Evolutionary conservation across 1,139 yeast species (phyloP).

Genomic region (Saccharomyces hybrid): DNA sequence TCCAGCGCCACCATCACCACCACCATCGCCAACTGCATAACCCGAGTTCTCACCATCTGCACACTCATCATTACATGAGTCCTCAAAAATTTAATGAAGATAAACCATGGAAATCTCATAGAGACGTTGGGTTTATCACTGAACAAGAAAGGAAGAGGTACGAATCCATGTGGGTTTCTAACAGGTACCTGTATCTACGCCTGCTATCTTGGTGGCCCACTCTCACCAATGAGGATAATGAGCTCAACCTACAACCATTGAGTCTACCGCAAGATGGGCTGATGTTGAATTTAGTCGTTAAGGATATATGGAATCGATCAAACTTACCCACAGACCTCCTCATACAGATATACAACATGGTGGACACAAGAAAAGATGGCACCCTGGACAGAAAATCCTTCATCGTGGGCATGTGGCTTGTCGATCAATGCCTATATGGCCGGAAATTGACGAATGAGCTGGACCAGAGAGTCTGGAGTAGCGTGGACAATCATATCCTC

Average conservation of each 20-base stretch:
- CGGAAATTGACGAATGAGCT: slow-evolving; percentile 70
- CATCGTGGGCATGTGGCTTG: slow-evolving; percentile 90
- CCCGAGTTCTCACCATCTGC: background rate
- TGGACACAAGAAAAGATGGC: slow-evolving; percentile 71
- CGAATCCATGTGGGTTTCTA: slow-evolving; percentile 90
- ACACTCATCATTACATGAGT: slow-evolving; percentile 3
- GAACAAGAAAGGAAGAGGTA: slow-evolving; percentile 77
- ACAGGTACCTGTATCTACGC: slow-evolving; percentile 57
- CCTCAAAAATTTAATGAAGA: slow-evolving; percentile 62
- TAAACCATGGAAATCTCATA: slow-evolving; percentile 92
- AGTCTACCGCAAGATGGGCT: slow-evolving; percentile 36
- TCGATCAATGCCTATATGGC: slow-evolving; percentile 92
- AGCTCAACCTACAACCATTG: slow-evolving; percentile 3
- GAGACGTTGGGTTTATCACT: slow-evolving; percentile 50
- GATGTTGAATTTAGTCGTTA: slow-evolving; percentile 48
- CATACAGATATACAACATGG: slow-evolving; percentile 67
- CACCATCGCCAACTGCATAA: slow-evolving; percentile 9
- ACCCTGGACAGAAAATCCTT: slow-evolving; percentile 74
- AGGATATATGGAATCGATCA: slow-evolving; percentile 74
- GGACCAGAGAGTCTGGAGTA: slow-evolving; percentile 55
- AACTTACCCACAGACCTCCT: slow-evolving; percentile 58
- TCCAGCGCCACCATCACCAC: slow-evolving; percentile 10
- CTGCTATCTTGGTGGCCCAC: slow-evolving; percentile 31
- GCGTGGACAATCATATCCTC: slow-evolving; percentile 41
- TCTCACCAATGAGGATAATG: slow-evolving; percentile 21